phyloP scores from a whole-genome alignment of 208 protist genomes.

The Wallacemonas collosoma region DNA sequence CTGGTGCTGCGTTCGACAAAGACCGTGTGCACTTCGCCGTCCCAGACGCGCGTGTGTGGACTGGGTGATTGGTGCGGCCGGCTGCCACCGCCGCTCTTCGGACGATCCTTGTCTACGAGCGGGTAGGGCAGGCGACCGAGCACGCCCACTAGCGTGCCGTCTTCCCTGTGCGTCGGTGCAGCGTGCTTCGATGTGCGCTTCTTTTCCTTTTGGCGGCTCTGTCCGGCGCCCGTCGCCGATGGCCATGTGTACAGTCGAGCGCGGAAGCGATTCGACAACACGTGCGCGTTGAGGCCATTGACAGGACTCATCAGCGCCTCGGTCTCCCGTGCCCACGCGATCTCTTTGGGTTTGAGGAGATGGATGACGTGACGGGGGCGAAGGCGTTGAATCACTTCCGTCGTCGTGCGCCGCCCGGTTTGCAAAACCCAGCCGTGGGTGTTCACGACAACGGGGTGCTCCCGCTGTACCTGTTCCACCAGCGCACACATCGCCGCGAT shows the following conservation, averaged over 20 bases:
- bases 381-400: constrained; percentile 76
- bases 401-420: constrained; percentile 73
- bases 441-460: constrained; percentile 82
- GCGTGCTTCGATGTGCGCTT: not conserved
- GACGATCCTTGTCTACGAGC: not conserved
- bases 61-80: too few relatives aligned
- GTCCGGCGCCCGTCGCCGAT: too few relatives aligned
- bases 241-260: constrained; percentile 24
- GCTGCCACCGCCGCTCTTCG: not conserved
- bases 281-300: constrained; percentile 67
- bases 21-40: constrained; percentile 42
- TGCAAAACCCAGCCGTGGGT: constrained; percentile 91
- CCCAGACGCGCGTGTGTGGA: constrained; percentile 17
- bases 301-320: constrained; percentile 42
- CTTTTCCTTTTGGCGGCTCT: too few relatives aligned
- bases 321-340: constrained; percentile 47
- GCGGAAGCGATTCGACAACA: constrained; percentile 68
- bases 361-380: constrained; percentile 77
- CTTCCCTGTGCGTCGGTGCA: not conserved
- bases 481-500: constrained; percentile 48
- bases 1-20: constrained; percentile 36
- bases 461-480: constrained; percentile 27
- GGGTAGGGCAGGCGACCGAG: constrained; percentile 54
- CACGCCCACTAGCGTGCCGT: not conserved
- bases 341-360: constrained; percentile 45